Conservation (phyloP, 2,329 filamentous ascomycete genomes). For the Diaporthe amygdali region DNA sequence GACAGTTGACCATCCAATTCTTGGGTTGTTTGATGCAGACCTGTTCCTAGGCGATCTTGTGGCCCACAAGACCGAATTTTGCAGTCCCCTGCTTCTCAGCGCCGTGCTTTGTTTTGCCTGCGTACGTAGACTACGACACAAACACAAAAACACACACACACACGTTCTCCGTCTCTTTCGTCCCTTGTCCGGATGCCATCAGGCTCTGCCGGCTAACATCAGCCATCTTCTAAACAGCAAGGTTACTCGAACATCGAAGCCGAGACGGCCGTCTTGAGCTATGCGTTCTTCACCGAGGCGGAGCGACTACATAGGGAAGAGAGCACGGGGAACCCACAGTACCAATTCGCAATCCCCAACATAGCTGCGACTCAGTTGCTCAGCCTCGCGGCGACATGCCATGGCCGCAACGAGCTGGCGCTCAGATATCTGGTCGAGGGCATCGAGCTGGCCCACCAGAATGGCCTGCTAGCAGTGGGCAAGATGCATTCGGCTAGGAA, state of each 20-base stretch:
- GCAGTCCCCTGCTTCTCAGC: slow-evolving; percentile 26
- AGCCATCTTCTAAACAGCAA: background rate
- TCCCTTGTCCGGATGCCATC: background rate
- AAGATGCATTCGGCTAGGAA: slow-evolving; percentile 5
- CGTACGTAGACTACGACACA: slow-evolving; percentile 19
- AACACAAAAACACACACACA: too few species aligned
- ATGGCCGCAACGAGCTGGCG: slow-evolving; percentile 16
- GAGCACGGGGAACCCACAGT: slow-evolving; percentile 1
- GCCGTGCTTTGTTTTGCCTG: slow-evolving; percentile 27
- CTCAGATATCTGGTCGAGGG: slow-evolving; percentile 13
- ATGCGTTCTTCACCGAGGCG: slow-evolving; percentile 21
- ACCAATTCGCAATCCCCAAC: slow-evolving; percentile 17
- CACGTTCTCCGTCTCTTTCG: background rate
- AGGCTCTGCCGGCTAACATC: background rate
- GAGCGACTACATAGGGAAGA: slow-evolving; percentile 15
- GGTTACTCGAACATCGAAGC: slow-evolving; percentile 20
- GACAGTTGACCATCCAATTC: slow-evolving; percentile 24
- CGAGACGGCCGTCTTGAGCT: slow-evolving; percentile 2
- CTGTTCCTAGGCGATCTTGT: slow-evolving; percentile 29
- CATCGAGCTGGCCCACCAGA: slow-evolving; percentile 15
- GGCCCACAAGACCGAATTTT: slow-evolving; percentile 23
- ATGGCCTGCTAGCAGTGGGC: slow-evolving; percentile 18
- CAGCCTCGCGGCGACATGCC: slow-evolving; percentile 4
- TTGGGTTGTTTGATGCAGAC: slow-evolving; percentile 29
- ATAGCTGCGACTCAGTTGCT: slow-evolving; percentile 24